These are phyloP conservation scores for Dryadomyces sulphureus DNA, from an alignment of 2,329 filamentous ascomycete genomes.

Conservation along the genomic window DNA sequence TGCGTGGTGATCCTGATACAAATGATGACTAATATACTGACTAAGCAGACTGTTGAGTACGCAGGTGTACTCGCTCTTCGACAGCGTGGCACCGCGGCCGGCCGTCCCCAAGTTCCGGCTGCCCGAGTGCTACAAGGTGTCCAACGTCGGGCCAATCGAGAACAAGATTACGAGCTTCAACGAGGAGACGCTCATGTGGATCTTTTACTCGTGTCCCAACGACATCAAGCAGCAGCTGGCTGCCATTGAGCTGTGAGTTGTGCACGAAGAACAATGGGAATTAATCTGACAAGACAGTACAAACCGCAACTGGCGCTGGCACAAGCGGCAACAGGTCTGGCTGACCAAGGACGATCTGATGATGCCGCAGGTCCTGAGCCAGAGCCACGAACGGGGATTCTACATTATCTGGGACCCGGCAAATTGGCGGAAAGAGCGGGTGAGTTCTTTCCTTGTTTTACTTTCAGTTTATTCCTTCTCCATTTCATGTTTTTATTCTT, in stretches of 20 bases:
- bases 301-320: constrained; percentile 52
- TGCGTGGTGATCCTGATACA: constrained; percentile 18
- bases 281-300: constrained; percentile 26
- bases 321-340: constrained; percentile 52
- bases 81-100: constrained; percentile 42
- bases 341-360: constrained; percentile 53
- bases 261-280: background rate
- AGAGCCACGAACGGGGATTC: constrained; percentile 47
- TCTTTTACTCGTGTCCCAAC: constrained; percentile 52
- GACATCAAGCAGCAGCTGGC: constrained; percentile 50
- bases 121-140: constrained; percentile 53
- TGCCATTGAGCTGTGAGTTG: constrained; percentile 43
- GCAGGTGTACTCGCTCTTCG: constrained; percentile 47
- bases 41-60: constrained; percentile 34
- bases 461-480: too few relatives aligned
- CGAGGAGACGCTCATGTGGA: constrained; percentile 54
- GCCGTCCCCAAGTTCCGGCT: constrained; percentile 41
- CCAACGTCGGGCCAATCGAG: constrained; percentile 49
- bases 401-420: constrained; percentile 51
- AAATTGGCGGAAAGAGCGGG: constrained; percentile 48
- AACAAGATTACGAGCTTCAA: constrained; percentile 53
- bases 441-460: too few relatives aligned
- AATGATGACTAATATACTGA: background rate
- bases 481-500: too few relatives aligned
- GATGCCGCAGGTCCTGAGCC: constrained; percentile 43